A percentile compares a stretch with the other conserved stretches of the same genome.
phyloP scores from a whole-genome alignment of 257 asterid species.

The Gentiana straminea region DNA sequence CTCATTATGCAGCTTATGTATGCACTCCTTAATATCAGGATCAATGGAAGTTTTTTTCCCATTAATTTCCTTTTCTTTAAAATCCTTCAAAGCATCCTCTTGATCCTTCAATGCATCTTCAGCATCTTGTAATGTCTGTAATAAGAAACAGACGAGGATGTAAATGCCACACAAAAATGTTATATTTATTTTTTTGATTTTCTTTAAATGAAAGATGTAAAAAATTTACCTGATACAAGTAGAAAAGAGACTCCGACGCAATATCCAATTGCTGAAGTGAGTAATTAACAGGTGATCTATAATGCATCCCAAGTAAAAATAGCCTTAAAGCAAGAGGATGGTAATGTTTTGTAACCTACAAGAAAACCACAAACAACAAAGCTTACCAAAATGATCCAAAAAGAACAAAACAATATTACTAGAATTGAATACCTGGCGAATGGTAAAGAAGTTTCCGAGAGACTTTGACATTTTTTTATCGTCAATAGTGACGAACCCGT shows the following conservation, averaged over 20 bases:
- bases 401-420: not conserved
- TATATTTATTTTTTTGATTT: no score
- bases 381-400: not conserved
- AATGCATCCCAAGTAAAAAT: conserved; percentile 72
- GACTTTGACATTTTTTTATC: conserved; percentile 92
- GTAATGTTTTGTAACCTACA: conserved; percentile 61
- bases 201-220: no score
- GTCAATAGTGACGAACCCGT: conserved; percentile 70
- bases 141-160: conserved; percentile 3
- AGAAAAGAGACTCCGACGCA: conserved; percentile 71
- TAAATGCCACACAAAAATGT: not conserved
- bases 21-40: conserved; percentile 43
- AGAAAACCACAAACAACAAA: conserved; percentile 4
- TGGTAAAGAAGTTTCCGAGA: conserved; percentile 69
- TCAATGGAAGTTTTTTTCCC: conserved; percentile 26
- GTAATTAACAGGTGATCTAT: conserved; percentile 80
- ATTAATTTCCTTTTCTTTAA: conserved; percentile 30
- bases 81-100: conserved; percentile 31
- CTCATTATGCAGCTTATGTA: conserved; percentile 44
- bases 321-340: conserved; percentile 88
- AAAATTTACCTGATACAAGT: conserved; percentile 52
- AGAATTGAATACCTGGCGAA: conserved; percentile 52
- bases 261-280: conserved; percentile 58
- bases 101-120: conserved; percentile 50
- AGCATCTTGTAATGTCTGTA: conserved; percentile 63